phyloP scores from a whole-genome alignment of 192 early-diverging fungal species.

The Cladochytrium replicatum region DNA sequence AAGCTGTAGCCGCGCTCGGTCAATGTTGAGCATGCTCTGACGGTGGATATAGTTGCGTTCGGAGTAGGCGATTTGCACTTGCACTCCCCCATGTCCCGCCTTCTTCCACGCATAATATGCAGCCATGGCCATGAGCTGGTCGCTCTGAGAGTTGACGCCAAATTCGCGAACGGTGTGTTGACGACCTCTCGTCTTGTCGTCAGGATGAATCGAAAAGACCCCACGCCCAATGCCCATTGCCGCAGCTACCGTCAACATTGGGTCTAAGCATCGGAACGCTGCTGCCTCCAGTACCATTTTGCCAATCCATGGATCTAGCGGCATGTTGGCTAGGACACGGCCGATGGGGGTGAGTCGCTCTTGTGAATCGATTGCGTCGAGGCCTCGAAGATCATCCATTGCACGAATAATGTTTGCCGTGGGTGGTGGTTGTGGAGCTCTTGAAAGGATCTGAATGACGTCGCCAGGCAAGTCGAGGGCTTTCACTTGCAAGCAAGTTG shows the following conservation, averaged over 20 bases:
- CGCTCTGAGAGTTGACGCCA: constrained; percentile 20
- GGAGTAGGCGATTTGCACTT: too few species aligned
- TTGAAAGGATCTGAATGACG: constrained; percentile 20
- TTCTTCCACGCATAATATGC: constrained; percentile 31
- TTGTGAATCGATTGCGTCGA: constrained; percentile 28
- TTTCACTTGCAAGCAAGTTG: constrained; percentile 53
- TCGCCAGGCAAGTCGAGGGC: constrained; percentile 47
- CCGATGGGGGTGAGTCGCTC: constrained; percentile 61
- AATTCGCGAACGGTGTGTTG: constrained; percentile 21
- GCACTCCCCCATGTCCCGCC: neutral
- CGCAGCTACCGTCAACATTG: constrained; percentile 55
- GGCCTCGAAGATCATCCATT: constrained; percentile 16
- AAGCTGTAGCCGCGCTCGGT: constrained; percentile 26
- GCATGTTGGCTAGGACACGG: constrained; percentile 42
- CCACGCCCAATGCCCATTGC: constrained; percentile 41
- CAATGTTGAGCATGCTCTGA: constrained; percentile 21
- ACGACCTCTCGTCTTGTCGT: constrained; percentile 24
- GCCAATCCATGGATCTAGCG: constrained; percentile 61
- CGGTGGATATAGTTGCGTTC: constrained; percentile 25
- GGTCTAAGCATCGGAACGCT: constrained; percentile 62
- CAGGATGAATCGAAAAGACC: constrained; percentile 36
- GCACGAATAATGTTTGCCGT: constrained; percentile 18
- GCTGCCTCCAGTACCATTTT: constrained; percentile 62
- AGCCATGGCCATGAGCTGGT: constrained; percentile 25
- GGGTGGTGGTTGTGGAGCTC: constrained; percentile 34